Percentiles rank a stretch among this genome's conserved stretches.
phyloP scores from a whole-genome alignment of 768 basidiomycete species.

The Termitomyces titanicus region DNA sequence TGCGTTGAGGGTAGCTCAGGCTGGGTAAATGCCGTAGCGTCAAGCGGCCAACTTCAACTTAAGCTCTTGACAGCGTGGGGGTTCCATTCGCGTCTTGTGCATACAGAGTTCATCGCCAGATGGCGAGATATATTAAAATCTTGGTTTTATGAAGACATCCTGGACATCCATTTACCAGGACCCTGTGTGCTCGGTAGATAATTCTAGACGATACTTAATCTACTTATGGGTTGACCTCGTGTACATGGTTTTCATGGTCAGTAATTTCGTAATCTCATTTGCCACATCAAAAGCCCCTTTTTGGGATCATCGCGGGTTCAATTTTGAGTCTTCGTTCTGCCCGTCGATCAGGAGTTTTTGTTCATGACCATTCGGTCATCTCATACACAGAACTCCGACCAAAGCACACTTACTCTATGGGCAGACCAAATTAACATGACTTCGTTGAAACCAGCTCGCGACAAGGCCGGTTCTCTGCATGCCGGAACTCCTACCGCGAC shows the following conservation, averaged over 20 bases:
- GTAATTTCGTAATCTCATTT: background rate
- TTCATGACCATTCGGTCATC: constrained; percentile 18
- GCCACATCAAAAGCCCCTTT: constrained; percentile 11
- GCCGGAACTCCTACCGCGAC: constrained; percentile 21
- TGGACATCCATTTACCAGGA: background rate
- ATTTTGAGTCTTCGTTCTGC: background rate
- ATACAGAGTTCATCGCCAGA: too few species aligned
- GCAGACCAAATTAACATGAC: constrained; percentile 14
- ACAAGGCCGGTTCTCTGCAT: constrained; percentile 11
- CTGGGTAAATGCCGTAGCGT: too few species aligned
- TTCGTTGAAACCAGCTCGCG: constrained; percentile 6
- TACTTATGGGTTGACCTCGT: too few species aligned
- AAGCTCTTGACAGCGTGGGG: background rate
- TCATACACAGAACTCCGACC: constrained; percentile 5
- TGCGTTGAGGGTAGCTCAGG: background rate
- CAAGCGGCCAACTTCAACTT: too few species aligned
- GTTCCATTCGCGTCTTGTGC: background rate
- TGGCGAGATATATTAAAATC: too few species aligned
- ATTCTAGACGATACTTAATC: too few species aligned
- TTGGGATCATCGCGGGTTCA: background rate
- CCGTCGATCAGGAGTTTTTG: background rate
- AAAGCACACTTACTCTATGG: constrained; percentile 16
- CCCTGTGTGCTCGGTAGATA: too few species aligned
- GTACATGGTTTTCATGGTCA: too few species aligned
- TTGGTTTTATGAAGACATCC: background rate